Conservation (phyloP, 768 basidiomycete genomes). For the Candolleomyces eurysporus region DNA sequence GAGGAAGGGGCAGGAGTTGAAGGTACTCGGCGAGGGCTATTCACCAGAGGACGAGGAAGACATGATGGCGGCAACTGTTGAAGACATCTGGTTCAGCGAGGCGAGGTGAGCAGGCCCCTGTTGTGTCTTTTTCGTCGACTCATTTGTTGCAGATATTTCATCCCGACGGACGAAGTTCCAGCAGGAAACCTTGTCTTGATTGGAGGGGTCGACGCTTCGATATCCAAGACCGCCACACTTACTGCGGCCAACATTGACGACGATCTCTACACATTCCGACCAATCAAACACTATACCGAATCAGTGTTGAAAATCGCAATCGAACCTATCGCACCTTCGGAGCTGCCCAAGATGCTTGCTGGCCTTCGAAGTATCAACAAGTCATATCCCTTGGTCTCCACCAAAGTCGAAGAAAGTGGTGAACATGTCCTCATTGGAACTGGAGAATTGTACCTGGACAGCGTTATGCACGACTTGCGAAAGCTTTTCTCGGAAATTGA, state of each 20-base stretch:
- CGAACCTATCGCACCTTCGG: conserved; percentile 96
- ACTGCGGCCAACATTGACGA: conserved; percentile 71
- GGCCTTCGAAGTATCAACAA: conserved; percentile 97
- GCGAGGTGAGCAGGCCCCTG: conserved; percentile 57
- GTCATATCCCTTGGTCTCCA: conserved; percentile 90
- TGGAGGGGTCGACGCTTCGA: conserved; percentile 90
- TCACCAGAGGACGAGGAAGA: conserved; percentile 99
- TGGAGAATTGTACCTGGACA: conserved; percentile 95
- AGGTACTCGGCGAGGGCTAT: conserved; percentile 97
- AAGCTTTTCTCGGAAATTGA: conserved; percentile 95
- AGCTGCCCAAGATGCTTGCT: conserved; percentile 97
- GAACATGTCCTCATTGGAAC: conserved; percentile 97
- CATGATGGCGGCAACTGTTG: conserved; percentile 82
- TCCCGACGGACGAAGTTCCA: conserved; percentile 83
- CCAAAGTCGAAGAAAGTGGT: conserved; percentile 97
- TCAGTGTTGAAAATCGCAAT: conserved; percentile 98
- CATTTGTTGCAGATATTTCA: conserved; percentile 68
- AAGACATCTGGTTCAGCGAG: conserved; percentile 89
- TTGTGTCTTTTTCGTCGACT: not conserved
- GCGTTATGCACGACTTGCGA: conserved; percentile 93
- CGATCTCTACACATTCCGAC: conserved; percentile 92
- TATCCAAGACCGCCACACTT: conserved; percentile 92
- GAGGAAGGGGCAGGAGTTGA: conserved; percentile 77
- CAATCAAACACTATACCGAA: conserved; percentile 95
- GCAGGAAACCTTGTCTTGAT: conserved; percentile 93